phyloP scores from a whole-genome alignment of 768 basidiomycete genomes.

The Hydnomerulius pinastri region DNA sequence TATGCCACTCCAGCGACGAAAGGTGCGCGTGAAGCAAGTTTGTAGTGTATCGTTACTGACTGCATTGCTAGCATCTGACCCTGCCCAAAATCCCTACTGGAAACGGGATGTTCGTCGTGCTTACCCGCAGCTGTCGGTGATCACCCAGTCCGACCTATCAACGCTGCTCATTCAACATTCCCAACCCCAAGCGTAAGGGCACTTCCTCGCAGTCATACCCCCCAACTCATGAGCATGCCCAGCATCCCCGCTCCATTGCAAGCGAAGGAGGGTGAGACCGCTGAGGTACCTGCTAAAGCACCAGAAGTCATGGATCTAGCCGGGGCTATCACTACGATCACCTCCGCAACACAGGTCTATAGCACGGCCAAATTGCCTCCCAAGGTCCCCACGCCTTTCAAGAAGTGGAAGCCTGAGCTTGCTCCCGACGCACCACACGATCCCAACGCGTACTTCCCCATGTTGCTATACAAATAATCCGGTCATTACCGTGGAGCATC shows the following conservation, averaged over 20 bases:
- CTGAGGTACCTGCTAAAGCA: conserved; percentile 47
- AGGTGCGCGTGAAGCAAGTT: conserved; percentile 45
- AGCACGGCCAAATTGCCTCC: conserved; percentile 72
- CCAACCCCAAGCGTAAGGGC: conserved; percentile 58
- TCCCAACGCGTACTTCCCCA: conserved; percentile 81
- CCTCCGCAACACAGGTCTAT: conserved; percentile 57
- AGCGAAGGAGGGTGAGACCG: conserved; percentile 35
- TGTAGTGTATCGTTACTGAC: conserved; percentile 14
- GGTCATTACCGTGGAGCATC: background rate
- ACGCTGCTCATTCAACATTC: conserved; percentile 82
- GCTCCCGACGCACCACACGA: conserved; percentile 84
- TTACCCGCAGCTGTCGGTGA: conserved; percentile 88
- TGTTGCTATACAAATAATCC: conserved; percentile 60
- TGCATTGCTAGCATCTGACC: conserved; percentile 67
- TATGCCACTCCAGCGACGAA: conserved; percentile 89
- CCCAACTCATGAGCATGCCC: conserved; percentile 11
- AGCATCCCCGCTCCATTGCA: conserved; percentile 59
- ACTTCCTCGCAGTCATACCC: background rate
- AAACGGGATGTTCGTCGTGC: conserved; percentile 92
- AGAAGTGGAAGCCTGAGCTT: conserved; percentile 72
- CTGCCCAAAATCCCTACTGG: conserved; percentile 91
- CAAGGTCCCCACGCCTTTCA: conserved; percentile 62
- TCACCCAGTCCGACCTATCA: conserved; percentile 84
- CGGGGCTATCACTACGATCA: conserved; percentile 68
- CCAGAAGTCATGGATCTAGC: conserved; percentile 60